Base-by-base conservation (phyloP, 768 basidiomycete genomes). In the Kwoniella sp. region DNA sequence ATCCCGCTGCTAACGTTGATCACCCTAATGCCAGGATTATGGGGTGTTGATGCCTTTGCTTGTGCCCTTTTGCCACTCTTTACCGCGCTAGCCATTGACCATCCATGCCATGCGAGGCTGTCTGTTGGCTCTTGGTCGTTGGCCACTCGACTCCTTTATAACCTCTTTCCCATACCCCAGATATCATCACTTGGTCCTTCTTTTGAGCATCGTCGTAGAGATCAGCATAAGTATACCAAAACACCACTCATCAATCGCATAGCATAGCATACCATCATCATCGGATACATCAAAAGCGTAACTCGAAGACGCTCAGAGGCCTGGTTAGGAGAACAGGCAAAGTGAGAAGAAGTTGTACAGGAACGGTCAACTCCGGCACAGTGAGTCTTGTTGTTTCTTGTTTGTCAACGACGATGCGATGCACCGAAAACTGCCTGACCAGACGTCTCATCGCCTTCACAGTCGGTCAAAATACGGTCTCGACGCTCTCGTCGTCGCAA, bases 381-480 rank as follows among this genome's bases (percentile, higher is more conserved):
- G 41, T 45, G 41, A 45, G 41, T 45, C 17, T 17, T 17, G 13
- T 34, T 34, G 13, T 34, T 34, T 34, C 34, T 3, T 45, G 11
- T 3, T 4, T 11, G 15, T 45, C 41, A 20, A 45, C 41, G 41
- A 45, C 41, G 41, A 45, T 11, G 41, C 41, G 41, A 45, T 45
- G 41, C 41, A 45, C 5, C 34, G n/a, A n/a, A 34, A 34, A 13
- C 7, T 34, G 34, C 13, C 34, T 34, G 20, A 45, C 41, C 15
- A 3, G 41, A 11, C 17, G 4, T 45, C 41, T 37, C 34, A 37
- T 13, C 34, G 34, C 34, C 25, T 28, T 26, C 15, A 25, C 50
- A 51, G 50, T 45, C 28, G 37, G 34, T 7, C 63, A 65, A 59
- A 55, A 58, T 65, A 58, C 57, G 11, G 41, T 54, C 52, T 37